Percentiles rank a stretch among this genome's conserved stretches.
Conservation (phyloP, 1,139 yeast genomes). For the Suhomyces bokatorum region DNA sequence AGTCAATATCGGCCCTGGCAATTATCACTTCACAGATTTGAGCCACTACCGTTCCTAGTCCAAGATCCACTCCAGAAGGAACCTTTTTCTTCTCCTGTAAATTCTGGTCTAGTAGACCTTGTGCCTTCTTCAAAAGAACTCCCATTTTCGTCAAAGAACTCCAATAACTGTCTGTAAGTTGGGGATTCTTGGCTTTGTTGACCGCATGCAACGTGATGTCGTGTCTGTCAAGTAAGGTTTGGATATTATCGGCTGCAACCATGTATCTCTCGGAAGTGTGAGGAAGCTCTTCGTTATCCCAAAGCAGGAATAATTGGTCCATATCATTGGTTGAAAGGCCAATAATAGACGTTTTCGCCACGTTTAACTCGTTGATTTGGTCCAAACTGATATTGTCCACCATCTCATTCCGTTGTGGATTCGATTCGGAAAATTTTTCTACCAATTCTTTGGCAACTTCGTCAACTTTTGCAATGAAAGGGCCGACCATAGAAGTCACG, state of each 20-base stretch:
- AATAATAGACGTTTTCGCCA: slow-evolving; percentile 27
- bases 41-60: slow-evolving; percentile 38
- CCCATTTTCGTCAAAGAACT: slow-evolving; percentile 39
- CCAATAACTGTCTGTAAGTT: slow-evolving; percentile 33
- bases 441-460: slow-evolving; percentile 24
- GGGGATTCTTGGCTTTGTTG: slow-evolving; percentile 11
- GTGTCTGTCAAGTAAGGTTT: slow-evolving; percentile 42
- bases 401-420: slow-evolving; percentile 25
- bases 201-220: slow-evolving; percentile 24
- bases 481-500: slow-evolving; percentile 13
- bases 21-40: slow-evolving; percentile 46
- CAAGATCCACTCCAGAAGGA: slow-evolving; percentile 23
- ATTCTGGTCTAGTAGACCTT: slow-evolving; percentile 29
- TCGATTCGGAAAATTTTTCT: slow-evolving; percentile 24
- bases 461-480: slow-evolving; percentile 25
- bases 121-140: slow-evolving; percentile 38
- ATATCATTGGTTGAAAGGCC: slow-evolving; percentile 22
- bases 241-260: slow-evolving; percentile 45
- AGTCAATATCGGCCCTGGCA: slow-evolving; percentile 54
- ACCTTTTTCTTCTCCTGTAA: slow-evolving; percentile 21
- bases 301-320: slow-evolving; percentile 20
- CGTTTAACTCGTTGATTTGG: slow-evolving; percentile 27
- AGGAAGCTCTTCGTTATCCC: slow-evolving; percentile 30
- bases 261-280: slow-evolving; percentile 37
- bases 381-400: slow-evolving; percentile 26